Percentiles rank a stretch among this genome's conserved stretches.
phyloP scores from a whole-genome alignment of 192 early-diverging fungal species.

The Podila minutissima region DNA sequence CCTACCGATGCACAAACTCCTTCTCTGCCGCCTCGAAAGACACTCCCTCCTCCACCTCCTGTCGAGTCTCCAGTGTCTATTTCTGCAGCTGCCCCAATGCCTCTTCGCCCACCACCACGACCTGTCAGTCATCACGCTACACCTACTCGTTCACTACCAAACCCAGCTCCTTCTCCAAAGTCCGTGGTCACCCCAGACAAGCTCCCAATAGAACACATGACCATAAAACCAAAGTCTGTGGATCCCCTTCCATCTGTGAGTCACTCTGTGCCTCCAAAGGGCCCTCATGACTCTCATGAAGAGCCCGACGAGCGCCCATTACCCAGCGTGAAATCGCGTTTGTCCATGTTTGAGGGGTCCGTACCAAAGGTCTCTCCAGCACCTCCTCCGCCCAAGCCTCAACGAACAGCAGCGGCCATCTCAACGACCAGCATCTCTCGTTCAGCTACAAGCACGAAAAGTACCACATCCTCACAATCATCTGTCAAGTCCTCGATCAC shows the following conservation, averaged over 20 bases:
- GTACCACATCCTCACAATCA: no score
- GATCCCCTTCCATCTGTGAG: neutral
- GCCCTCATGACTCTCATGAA: neutral
- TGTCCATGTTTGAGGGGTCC: neutral
- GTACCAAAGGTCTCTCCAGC: neutral
- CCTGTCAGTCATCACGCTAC: neutral
- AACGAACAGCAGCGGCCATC: neutral
- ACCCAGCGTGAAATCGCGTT: neutral
- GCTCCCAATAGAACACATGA: no score
- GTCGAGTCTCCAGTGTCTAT: neutral
- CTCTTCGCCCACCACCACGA: neutral
- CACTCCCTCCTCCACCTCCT: neutral
- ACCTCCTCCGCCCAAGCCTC: slow-evolving; percentile 1
- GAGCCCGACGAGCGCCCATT: neutral
- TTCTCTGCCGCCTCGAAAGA: neutral
- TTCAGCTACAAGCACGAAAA: no score
- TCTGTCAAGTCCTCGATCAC: no score
- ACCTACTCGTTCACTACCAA: neutral
- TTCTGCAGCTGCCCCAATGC: neutral
- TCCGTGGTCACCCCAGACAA: no score
- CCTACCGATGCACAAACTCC: no score
- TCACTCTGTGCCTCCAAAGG: neutral
- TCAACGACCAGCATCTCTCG: no score
- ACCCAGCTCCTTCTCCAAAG: no score
- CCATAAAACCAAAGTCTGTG: no score